Evolutionary conservation across 1,284 basidiomycete species (phyloP), one percentile per base, ranked within the genome.

Genomic region (Cystobasidium sp.): DNA sequence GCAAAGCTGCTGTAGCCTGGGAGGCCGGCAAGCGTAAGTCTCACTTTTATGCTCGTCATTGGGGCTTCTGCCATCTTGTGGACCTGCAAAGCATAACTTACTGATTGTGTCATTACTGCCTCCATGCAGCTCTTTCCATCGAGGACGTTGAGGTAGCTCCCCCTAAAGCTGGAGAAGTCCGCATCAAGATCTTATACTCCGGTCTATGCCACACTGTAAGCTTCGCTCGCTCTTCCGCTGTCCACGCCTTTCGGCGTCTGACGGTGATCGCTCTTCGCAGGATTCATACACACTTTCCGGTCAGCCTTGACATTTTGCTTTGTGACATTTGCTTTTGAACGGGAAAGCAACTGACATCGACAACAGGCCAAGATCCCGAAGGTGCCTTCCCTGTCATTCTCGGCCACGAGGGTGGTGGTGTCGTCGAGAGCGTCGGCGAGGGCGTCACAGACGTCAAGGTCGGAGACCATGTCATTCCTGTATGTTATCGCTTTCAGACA

Each of bases 331-430:
- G 20, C 20, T 51, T 20, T 16, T 74, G 90, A 31, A 9, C 18
- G n/a, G 39, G 39, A 14, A 14, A 22, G 10, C 22, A 20, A 20
- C 39, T 59, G 37, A 59, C 39, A 20, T 59, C 18, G 6, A 43
- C 96, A 81, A 96, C 93, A 80, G 96, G 97, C 76, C 91, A 92
- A 83, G 96, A 99, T 83, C 90, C 95, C 51, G 96, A 99, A 88
- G 97, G 97, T 75, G 85, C 90, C 52, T 99, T 98, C 87, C 96
- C 97, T 56, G 90, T 93, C 77, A 94, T 99, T 80, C 88, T 79
- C 31, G 84, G 84, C 3, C 84, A 84, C 79, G 84, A 84, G 76
- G 84, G 83, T 53, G 83, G 83, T 44, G 84, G 84, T 20, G 76
- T 84, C 47, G 84, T 98, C 78, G 96, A 99, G 85, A 94, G 92